Evolutionary conservation across 257 asterid genomes (phyloP).

Genomic region (Anisodus tanguticus): DNA sequence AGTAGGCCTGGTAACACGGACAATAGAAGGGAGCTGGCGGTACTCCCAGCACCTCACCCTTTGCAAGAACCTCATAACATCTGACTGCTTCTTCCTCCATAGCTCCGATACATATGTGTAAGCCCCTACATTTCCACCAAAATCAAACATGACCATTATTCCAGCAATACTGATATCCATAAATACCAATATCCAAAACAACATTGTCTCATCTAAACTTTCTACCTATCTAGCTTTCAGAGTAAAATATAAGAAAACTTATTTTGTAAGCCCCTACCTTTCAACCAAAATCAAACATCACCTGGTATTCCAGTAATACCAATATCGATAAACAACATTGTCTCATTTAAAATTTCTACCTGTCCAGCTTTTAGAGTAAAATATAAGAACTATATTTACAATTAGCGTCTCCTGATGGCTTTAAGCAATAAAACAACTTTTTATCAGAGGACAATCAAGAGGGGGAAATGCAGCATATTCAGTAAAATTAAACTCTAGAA

Average conservation of each 20-base stretch:
- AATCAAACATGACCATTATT: neutral
- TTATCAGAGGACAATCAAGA: neutral
- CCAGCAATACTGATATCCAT: neutral
- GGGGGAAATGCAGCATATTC: neutral
- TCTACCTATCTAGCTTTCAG: neutral
- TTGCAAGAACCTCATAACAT: conserved; percentile 66
- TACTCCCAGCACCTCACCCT: conserved; percentile 78
- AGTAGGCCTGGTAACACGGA: conserved; percentile 66
- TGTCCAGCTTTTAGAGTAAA: too few relatives aligned
- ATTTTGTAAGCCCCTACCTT: too few relatives aligned
- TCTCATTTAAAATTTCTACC: too few relatives aligned
- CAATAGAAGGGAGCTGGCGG: conserved; percentile 71
- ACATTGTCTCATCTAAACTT: neutral
- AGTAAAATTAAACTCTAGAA: neutral
- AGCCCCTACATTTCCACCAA: conserved; percentile 47
- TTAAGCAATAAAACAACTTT: neutral
- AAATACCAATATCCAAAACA: neutral
- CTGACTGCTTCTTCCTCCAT: conserved; percentile 73
- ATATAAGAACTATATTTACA: too few relatives aligned
- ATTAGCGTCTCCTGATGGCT: too few relatives aligned
- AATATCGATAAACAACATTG: too few relatives aligned
- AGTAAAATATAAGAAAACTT: neutral
- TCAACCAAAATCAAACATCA: too few relatives aligned
- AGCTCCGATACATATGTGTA: conserved; percentile 69
- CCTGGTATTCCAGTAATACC: too few relatives aligned